These are phyloP conservation scores for Ascochyta lentis DNA, from an alignment of 2,329 filamentous ascomycete species.

Conservation along the genomic window DNA sequence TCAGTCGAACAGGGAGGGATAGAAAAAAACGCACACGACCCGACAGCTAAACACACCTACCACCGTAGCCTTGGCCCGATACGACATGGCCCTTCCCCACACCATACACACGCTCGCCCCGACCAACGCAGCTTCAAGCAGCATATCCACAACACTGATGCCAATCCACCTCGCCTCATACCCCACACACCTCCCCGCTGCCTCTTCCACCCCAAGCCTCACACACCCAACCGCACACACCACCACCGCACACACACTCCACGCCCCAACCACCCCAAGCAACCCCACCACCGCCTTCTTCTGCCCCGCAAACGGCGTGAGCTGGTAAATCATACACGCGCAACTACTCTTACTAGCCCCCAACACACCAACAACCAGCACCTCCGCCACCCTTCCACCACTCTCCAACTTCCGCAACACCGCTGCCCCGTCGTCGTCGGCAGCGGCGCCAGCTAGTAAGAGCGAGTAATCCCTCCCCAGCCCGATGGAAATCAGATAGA, in stretches of 20 bases:
- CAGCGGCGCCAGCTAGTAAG: too few species aligned
- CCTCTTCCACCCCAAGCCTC: neutral
- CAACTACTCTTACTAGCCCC: too few species aligned
- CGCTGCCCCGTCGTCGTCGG: too few species aligned
- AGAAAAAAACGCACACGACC: neutral
- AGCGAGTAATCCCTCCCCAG: too few species aligned
- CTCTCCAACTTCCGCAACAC: too few species aligned
- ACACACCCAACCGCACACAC: slow-evolving; percentile 8
- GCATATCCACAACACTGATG: slow-evolving; percentile 16
- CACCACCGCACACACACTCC: slow-evolving; percentile 16
- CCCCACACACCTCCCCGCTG: neutral
- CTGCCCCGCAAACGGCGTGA: slow-evolving; percentile 19
- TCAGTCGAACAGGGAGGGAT: too few species aligned
- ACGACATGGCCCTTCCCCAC: slow-evolving; percentile 15
- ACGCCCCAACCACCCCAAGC: slow-evolving; percentile 8
- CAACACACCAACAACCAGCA: too few species aligned
- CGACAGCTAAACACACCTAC: slow-evolving; percentile 21
- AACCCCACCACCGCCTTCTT: slow-evolving; percentile 2
- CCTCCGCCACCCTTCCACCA: too few species aligned
- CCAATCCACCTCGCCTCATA: slow-evolving; percentile 18
- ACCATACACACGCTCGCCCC: slow-evolving; percentile 16
- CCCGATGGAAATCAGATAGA: too few species aligned
- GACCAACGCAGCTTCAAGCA: slow-evolving; percentile 22
- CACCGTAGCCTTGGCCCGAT: slow-evolving; percentile 16
- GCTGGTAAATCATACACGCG: neutral